phyloP scores from a whole-genome alignment of 176 grass and related monocot species.

The Zoysia pacifica region DNA sequence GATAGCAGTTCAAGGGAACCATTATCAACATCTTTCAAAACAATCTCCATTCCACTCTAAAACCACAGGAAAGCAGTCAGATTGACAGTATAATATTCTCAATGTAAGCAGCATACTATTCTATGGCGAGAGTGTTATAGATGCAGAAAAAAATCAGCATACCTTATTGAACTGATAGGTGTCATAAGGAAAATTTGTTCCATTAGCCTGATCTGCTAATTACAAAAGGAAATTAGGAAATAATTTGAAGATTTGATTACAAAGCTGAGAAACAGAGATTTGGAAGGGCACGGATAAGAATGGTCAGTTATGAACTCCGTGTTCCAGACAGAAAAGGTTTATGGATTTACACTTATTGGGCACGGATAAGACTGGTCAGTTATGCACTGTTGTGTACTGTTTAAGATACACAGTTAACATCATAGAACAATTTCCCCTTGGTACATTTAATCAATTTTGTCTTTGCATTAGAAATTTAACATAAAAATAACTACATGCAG shows the following conservation, averaged over 20 bases:
- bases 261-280: background rate
- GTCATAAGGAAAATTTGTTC: background rate
- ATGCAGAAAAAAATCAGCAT: background rate
- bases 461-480: background rate
- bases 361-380: background rate
- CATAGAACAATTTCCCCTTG: background rate
- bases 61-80: conserved; percentile 10
- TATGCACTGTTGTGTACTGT: background rate
- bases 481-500: background rate
- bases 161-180: conserved; percentile 21
- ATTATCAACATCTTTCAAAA: conserved; percentile 44
- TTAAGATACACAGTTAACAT: background rate
- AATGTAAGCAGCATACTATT: background rate
- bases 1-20: conserved; percentile 46
- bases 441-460: too few species aligned
- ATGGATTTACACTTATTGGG: background rate
- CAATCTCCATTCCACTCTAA: conserved; percentile 51
- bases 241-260: background rate
- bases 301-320: background rate
- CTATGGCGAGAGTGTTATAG: background rate
- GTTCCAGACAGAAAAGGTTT: background rate
- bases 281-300: background rate
- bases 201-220: conserved; percentile 19
- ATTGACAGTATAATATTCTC: background rate
- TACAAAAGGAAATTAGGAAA: background rate